Base-by-base conservation (phyloP, 2,329 filamentous ascomycete species). In the Trichoderma sp. region DNA sequence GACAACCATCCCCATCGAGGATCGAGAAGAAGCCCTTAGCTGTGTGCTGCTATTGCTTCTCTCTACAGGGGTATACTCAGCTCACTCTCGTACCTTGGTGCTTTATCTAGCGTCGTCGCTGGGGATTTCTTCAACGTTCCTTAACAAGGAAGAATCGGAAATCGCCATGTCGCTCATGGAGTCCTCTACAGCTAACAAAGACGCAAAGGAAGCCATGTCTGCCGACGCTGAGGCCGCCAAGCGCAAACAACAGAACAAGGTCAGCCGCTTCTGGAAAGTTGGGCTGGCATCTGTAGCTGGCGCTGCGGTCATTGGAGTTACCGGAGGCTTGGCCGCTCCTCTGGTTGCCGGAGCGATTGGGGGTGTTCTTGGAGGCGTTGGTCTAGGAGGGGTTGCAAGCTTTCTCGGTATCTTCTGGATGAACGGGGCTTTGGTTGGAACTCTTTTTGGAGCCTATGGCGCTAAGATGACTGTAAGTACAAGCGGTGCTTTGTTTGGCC, bases 241-340 rank as follows among this genome's bases (percentile, higher is more conserved):
- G 76, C 88, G 90, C 66, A 86, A 86, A 16, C 89, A 94, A 71
- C 86, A 92, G 69, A 91, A 91, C 66, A 88, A 91, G 73, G 81
- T 86, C 10, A 84, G 87, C 24, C 84, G 94, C 10, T 91, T 91
- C 77, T 97, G 93, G 92, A 97, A 97, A 77, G 93, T 97, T 24
- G 93, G 94, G 0, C 83, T 97, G 30, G 95, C 94, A 0, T 92
- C 91, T 10, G 93, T 96, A 0, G 94, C 93, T 0, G 95, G 95
- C 13, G 95, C 95, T 1, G 92, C 92, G 0, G 83, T 97, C 1
- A 94, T 97, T n/a, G 94, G 94, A 6, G 87, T 97, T 4, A 97
- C 94, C 0, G 94, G 94, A 21, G 94, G 94, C 2, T 84, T 97
- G n/a, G 94, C 94, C 1, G 94, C 94, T 0, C 94, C 94, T 0